These are phyloP conservation scores for Dendrocalamus latiflorus DNA, from an alignment of 202 grass and related monocot species.

Conservation along the genomic window DNA sequence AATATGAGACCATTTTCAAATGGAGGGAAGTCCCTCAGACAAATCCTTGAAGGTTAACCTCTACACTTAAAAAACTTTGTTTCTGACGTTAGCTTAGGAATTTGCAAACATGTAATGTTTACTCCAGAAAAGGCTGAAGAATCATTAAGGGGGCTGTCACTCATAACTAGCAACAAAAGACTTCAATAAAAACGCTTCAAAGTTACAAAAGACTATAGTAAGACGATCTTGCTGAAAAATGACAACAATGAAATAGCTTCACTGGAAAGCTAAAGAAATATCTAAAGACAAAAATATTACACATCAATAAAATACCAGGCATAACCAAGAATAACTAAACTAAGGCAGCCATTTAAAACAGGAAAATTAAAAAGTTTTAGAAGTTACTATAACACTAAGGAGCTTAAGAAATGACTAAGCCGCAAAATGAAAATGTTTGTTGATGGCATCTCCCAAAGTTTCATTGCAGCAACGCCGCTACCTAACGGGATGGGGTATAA, in stretches of 20 bases:
- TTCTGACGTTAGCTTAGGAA: constrained; percentile 39
- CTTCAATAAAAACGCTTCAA: too few species aligned
- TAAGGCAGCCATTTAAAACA: too few species aligned
- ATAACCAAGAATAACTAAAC: too few species aligned
- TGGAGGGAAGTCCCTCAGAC: constrained; percentile 26
- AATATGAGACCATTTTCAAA: too few species aligned
- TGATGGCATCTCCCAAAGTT: too few species aligned
- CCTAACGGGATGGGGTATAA: too few species aligned
- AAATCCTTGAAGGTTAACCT: neutral
- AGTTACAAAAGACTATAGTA: neutral
- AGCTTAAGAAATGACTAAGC: too few species aligned
- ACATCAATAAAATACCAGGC: neutral
- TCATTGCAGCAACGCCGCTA: too few species aligned
- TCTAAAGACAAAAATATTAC: neutral
- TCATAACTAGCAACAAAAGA: neutral
- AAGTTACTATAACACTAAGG: too few species aligned
- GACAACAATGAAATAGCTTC: neutral
- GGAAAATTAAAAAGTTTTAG: too few species aligned
- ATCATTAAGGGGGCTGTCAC: neutral
- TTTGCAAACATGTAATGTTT: constrained; percentile 32
- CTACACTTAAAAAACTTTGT: constrained; percentile 23
- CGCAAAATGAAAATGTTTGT: too few species aligned
- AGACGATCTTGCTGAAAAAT: neutral
- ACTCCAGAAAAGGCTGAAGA: constrained; percentile 11
- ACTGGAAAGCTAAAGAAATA: neutral